These are phyloP conservation scores for Esteya vermicola DNA, from an alignment of 2,329 filamentous ascomycete genomes.

Conservation along the genomic window DNA sequence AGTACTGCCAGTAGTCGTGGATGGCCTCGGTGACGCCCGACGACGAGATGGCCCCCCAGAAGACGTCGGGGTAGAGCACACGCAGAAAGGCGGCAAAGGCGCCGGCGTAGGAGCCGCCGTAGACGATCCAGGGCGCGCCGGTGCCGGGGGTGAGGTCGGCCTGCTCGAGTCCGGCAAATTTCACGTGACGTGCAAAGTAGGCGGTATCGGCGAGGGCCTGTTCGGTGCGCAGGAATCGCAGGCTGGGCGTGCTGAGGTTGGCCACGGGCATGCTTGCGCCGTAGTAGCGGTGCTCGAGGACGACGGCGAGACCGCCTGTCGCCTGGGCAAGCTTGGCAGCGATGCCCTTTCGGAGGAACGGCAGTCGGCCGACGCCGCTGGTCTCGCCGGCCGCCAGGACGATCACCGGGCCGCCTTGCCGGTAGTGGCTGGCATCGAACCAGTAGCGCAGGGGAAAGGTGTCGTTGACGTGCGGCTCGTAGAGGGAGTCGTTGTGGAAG, in stretches of 20 bases:
- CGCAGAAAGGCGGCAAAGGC: constrained; percentile 65
- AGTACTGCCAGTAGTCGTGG: constrained; percentile 58
- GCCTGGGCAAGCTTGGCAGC: constrained; percentile 55
- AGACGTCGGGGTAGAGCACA: constrained; percentile 62
- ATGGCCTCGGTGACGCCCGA: constrained; percentile 69
- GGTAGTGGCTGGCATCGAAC: constrained; percentile 67
- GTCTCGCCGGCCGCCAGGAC: constrained; percentile 63
- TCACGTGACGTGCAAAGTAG: constrained; percentile 63
- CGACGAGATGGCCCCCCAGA: constrained; percentile 66
- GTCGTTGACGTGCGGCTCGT: constrained; percentile 60
- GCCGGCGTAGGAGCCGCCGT: constrained; percentile 75
- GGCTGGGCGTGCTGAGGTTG: constrained; percentile 51
- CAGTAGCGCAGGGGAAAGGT: constrained; percentile 65
- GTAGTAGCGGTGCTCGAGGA: constrained; percentile 83
- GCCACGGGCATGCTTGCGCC: constrained; percentile 57
- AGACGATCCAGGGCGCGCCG: constrained; percentile 52
- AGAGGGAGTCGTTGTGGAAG: constrained; percentile 66
- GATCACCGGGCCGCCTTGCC: constrained; percentile 66
- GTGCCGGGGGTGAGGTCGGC: constrained; percentile 33
- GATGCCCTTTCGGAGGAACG: constrained; percentile 66
- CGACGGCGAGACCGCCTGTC: constrained; percentile 60
- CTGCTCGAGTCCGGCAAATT: constrained; percentile 56
- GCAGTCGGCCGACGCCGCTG: constrained; percentile 44
- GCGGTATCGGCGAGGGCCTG: constrained; percentile 70
- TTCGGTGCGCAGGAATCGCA: constrained; percentile 73